These are phyloP conservation scores for Diplogelasinospora grovesii DNA, from an alignment of 495 filamentous ascomycete species.

Conservation along the genomic window DNA sequence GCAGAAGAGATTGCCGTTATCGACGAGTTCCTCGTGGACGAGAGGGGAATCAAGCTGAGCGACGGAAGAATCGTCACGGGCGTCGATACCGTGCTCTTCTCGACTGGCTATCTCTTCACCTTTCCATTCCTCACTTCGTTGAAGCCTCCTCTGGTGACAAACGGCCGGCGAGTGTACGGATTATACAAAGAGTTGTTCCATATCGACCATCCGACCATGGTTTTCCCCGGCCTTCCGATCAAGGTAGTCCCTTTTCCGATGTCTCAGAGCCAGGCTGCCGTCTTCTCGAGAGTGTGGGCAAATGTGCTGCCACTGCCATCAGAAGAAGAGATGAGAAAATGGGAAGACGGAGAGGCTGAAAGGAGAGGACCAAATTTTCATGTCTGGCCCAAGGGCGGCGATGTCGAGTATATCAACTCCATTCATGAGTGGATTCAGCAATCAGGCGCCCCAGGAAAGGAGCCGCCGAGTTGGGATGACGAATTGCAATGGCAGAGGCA, in stretches of 20 bases:
- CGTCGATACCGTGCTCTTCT: slow-evolving; percentile 64
- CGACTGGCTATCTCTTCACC: slow-evolving; percentile 68
- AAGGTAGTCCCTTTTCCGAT: slow-evolving; percentile 80
- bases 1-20: slow-evolving; percentile 35
- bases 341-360: slow-evolving; percentile 37
- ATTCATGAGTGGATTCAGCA: slow-evolving; percentile 53
- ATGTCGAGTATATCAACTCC: slow-evolving; percentile 72
- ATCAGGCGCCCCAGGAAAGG: slow-evolving; percentile 48
- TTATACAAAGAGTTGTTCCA: slow-evolving; percentile 76
- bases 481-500: slow-evolving; percentile 54
- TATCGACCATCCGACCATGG: slow-evolving; percentile 66
- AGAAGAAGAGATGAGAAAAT: slow-evolving; percentile 53
- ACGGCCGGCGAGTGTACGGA: slow-evolving; percentile 61
- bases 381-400: slow-evolving; percentile 55
- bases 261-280: slow-evolving; percentile 69
- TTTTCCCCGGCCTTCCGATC: slow-evolving; percentile 67
- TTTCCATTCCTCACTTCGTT: slow-evolving; percentile 61
- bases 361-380: slow-evolving; percentile 42
- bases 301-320: slow-evolving; percentile 58
- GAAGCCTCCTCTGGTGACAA: slow-evolving; percentile 51
- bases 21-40: slow-evolving; percentile 30
- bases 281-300: slow-evolving; percentile 70
- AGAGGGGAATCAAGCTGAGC: slow-evolving; percentile 29
- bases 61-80: slow-evolving; percentile 45
- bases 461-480: slow-evolving; percentile 59